These are phyloP conservation scores for Linnemannia hyalina DNA, from an alignment of 192 early-diverging fungal species.

Conservation along the genomic window DNA sequence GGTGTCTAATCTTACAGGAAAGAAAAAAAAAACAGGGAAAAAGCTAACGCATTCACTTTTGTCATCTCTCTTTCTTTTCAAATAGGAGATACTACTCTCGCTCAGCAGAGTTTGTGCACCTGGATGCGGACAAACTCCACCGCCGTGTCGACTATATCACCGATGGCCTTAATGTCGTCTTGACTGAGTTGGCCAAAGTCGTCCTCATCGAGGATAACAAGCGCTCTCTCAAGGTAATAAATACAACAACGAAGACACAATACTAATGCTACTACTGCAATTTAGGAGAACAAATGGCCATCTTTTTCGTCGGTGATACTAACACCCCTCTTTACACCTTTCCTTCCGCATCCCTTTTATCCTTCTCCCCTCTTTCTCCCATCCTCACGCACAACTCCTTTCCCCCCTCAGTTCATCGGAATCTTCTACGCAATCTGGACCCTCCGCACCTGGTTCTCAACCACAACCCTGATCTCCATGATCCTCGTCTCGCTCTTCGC, in stretches of 20 bases:
- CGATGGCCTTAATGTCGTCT: conserved; percentile 49
- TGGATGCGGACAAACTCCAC: conserved; percentile 35
- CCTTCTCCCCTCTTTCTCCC: neutral
- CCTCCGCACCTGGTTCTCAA: conserved; percentile 54
- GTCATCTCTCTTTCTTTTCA: neutral
- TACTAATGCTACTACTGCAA: neutral
- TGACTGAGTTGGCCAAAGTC: conserved; percentile 51
- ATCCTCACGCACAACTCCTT: neutral
- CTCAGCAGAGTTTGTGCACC: conserved; percentile 41
- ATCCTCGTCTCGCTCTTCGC: conserved; percentile 43
- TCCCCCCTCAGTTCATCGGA: conserved; percentile 32
- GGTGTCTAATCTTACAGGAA: neutral
- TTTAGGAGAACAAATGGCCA: neutral
- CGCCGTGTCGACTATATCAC: conserved; percentile 37
- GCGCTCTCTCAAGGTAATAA: conserved; percentile 38
- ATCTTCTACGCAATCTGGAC: conserved; percentile 52
- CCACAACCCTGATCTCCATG: conserved; percentile 34
- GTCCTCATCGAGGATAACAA: conserved; percentile 50
- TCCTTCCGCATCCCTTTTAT: neutral
- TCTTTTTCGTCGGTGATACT: too few relatives aligned
- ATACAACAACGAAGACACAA: neutral
- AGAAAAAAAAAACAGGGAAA: neutral
- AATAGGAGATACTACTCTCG: conserved; percentile 48
- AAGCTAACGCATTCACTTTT: neutral
- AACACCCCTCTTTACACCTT: neutral